Conservation (phyloP, 2,329 filamentous ascomycete genomes). For the Eutypa lata region DNA sequence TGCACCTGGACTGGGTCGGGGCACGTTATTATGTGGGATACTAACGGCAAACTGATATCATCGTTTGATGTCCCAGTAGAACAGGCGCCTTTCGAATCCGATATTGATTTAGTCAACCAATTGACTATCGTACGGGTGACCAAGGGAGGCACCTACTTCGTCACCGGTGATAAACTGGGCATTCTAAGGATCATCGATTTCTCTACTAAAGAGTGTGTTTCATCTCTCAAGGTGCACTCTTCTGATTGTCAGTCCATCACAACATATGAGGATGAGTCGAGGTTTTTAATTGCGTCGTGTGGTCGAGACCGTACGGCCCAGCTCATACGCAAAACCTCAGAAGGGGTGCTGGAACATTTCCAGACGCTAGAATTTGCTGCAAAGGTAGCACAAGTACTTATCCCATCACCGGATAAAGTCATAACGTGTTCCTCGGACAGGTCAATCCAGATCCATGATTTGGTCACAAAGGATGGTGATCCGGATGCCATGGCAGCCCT, state of each 20-base stretch:
- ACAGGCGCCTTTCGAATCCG: conserved; percentile 46
- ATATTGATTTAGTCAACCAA: conserved; percentile 55
- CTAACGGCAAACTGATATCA: conserved; percentile 65
- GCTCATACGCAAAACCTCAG: conserved; percentile 65
- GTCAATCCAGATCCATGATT: conserved; percentile 77
- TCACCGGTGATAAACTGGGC: conserved; percentile 86
- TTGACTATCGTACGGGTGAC: conserved; percentile 59
- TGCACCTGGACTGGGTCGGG: conserved; percentile 87
- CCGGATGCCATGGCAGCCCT: conserved; percentile 70
- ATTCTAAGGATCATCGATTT: conserved; percentile 69
- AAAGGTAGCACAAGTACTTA: conserved; percentile 70
- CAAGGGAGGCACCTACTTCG: conserved; percentile 60
- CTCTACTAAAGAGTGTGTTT: conserved; percentile 56
- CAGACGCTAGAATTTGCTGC: conserved; percentile 94
- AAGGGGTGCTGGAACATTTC: conserved; percentile 67
- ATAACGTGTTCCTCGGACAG: conserved; percentile 88
- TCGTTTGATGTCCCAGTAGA: conserved; percentile 69
- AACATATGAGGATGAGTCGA: conserved; percentile 60
- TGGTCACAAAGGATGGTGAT: conserved; percentile 66
- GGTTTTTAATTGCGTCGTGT: conserved; percentile 73
- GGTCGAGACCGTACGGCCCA: conserved; percentile 91
- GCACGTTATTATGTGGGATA: conserved; percentile 77
- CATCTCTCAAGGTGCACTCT: conserved; percentile 81
- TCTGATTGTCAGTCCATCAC: conserved; percentile 81
- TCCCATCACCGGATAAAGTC: conserved; percentile 72